Percentiles rank a stretch among this genome's conserved stretches.
phyloP scores from a whole-genome alignment of 805 yeast species.

The Candida peoriensis region DNA sequence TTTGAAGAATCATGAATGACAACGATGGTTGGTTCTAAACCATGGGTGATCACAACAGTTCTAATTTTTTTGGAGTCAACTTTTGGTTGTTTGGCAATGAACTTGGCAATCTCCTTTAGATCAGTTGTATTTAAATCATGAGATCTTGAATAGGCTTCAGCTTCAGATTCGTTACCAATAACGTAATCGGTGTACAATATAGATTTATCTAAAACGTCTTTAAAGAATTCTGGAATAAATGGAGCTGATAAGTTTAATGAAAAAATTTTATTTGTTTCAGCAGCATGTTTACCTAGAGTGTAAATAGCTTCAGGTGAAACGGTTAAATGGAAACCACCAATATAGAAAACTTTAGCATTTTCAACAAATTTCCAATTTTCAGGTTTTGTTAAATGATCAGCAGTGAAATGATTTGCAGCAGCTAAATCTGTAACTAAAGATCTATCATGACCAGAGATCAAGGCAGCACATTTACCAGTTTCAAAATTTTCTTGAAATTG shows the following conservation, averaged over 20 bases:
- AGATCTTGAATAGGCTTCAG: constrained; percentile 87
- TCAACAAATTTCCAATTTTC: constrained; percentile 88
- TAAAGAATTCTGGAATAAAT: constrained; percentile 92
- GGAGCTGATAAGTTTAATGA: constrained; percentile 92
- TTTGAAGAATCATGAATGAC: constrained; percentile 51
- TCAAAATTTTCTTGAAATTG: constrained; percentile 70
- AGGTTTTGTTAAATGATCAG: constrained; percentile 79
- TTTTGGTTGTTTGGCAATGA: constrained; percentile 76
- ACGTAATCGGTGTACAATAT: constrained; percentile 86
- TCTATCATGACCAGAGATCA: constrained; percentile 83
- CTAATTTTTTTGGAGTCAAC: constrained; percentile 63
- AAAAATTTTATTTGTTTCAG: constrained; percentile 71
- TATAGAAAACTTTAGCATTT: constrained; percentile 76
- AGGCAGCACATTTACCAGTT: constrained; percentile 98
- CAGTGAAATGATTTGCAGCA: constrained; percentile 96
- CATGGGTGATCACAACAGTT: constrained; percentile 93
- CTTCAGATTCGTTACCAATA: constrained; percentile 96
- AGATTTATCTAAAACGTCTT: constrained; percentile 75
- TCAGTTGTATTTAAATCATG: constrained; percentile 60
- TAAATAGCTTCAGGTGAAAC: constrained; percentile 94
- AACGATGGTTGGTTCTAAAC: constrained; percentile 83
- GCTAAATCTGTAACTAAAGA: constrained; percentile 94
- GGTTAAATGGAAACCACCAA: constrained; percentile 99
- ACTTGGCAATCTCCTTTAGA: constrained; percentile 73
- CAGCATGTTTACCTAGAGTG: constrained; percentile 88